Evolutionary conservation across 495 filamentous ascomycete genomes (phyloP), one percentile per base, ranked within the genome.

Genomic region (Aspergillus ellipticus): DNA sequence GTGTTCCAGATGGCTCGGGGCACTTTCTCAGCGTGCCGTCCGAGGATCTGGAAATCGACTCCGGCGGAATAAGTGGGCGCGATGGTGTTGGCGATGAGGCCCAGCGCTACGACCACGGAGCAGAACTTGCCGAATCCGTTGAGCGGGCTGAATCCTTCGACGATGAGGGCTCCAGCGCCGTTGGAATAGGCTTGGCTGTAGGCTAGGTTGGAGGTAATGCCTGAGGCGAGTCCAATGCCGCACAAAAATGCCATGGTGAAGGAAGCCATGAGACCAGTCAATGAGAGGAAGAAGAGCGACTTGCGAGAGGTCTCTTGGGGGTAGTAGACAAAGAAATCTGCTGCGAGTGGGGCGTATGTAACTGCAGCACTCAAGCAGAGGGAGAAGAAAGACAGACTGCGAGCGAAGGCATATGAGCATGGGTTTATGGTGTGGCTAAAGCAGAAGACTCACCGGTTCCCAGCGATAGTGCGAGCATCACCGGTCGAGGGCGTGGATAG

Each of bases 111-210:
- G n/a, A 92, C 65, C 0, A 90, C 86, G 17, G 81, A 79, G 66
- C 85, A 87, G 74, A 90, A 87, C 58, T 85, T 85, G 41, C 88
- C 88, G 57, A 92, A 92, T 0, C 71, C 72, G 37, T 82, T 80
- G 0, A 90, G 74, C 0, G 83, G 79, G 2, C 68, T 72, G 63
- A 80, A 88, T 17, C 79, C 87, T 61, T 84, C 80, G 7, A 88
- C 84, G 13, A 91, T 81, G 1, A 92, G 78, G 13, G 77, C 78
- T 48, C 78, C 77, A 61, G 64, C 74, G 37, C 73, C 73, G 19
- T 22, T 53, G 17, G 61, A 59, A 55, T 85, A 88, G 2, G 87
- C 87, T 4, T 72, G 65, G 2, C 66, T 63, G 71, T 86, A 89
- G 3, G 71, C 70, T 0, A 75, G 59, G 61, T 86, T 71, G 11